A percentile compares a stretch with the other conserved stretches of the same genome.
phyloP scores from a whole-genome alignment of 148 eudicot genomes.

The Rhododendron kiyosumense region DNA sequence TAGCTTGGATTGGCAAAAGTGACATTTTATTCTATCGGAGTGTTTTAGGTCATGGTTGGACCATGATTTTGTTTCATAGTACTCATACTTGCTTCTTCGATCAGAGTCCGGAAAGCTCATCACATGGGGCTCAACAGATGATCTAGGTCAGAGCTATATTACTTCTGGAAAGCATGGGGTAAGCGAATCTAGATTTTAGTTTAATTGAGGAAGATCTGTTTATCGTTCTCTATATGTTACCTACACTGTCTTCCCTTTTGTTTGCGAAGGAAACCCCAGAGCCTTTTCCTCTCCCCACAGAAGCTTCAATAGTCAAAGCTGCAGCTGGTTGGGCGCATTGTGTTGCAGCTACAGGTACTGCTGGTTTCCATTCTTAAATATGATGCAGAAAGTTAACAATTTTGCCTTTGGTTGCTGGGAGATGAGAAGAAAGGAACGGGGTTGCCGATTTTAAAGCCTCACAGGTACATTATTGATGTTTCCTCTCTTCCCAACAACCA shows the following conservation, averaged over 20 bases:
- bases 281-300: conserved; percentile 84
- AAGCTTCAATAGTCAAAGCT: conserved; percentile 57
- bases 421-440: conserved; percentile 11
- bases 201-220: background rate
- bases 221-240: conserved; percentile 9
- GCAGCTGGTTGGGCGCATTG: conserved; percentile 99
- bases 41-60: background rate
- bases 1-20: background rate
- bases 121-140: conserved; percentile 99
- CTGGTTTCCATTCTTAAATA: background rate
- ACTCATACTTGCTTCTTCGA: background rate
- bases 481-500: conserved; percentile 17
- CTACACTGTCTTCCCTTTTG: conserved; percentile 15
- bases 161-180: conserved; percentile 98
- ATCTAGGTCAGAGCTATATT: conserved; percentile 92
- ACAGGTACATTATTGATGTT: conserved; percentile 12
- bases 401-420: conserved; percentile 12
- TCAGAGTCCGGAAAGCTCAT: conserved; percentile 84
- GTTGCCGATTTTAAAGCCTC: conserved; percentile 13
- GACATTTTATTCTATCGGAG: background rate
- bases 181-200: conserved; percentile 19
- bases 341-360: conserved; percentile 78
- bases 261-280: conserved; percentile 87
- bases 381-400: conserved; percentile 11
- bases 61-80: background rate